phyloP scores from a whole-genome alignment of 345 rosid genomes.

The Citrus sinensis region DNA sequence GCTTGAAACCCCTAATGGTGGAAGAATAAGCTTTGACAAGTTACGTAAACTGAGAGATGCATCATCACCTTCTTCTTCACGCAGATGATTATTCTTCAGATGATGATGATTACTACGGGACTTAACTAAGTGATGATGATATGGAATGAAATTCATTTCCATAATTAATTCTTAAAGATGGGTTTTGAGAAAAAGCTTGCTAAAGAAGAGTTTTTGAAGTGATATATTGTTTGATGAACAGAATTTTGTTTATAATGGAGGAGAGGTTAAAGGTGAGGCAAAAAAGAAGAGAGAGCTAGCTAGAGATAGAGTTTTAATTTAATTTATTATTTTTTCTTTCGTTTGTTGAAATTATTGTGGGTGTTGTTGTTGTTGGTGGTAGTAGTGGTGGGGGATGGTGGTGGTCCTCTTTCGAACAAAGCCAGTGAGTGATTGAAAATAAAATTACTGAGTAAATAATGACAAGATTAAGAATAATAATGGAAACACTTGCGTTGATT shows the following conservation, averaged over 20 bases:
- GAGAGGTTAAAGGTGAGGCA: background rate
- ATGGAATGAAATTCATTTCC: conserved; percentile 14
- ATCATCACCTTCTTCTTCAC: conserved; percentile 22
- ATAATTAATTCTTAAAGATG: background rate
- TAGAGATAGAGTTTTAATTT: background rate
- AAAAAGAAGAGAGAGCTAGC: background rate
- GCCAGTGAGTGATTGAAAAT: background rate
- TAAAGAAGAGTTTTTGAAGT: background rate
- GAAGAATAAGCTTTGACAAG: conserved; percentile 80
- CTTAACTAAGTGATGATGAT: background rate
- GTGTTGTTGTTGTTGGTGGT: background rate
- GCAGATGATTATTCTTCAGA: conserved; percentile 11
- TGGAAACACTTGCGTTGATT: conserved; percentile 16
- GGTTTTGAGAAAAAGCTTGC: background rate
- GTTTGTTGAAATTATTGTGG: background rate
- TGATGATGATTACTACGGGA: background rate
- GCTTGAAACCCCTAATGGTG: conserved; percentile 79
- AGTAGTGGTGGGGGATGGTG: background rate
- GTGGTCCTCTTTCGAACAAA: background rate
- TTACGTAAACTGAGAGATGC: conserved; percentile 43
- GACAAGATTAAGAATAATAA: background rate
- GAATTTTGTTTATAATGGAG: too few relatives aligned
- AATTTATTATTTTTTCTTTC: too few relatives aligned
- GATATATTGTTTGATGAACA: background rate
- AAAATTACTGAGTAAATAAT: background rate